Conservation (phyloP, 2,329 filamentous ascomycete species). For the Curvularia lunata region DNA sequence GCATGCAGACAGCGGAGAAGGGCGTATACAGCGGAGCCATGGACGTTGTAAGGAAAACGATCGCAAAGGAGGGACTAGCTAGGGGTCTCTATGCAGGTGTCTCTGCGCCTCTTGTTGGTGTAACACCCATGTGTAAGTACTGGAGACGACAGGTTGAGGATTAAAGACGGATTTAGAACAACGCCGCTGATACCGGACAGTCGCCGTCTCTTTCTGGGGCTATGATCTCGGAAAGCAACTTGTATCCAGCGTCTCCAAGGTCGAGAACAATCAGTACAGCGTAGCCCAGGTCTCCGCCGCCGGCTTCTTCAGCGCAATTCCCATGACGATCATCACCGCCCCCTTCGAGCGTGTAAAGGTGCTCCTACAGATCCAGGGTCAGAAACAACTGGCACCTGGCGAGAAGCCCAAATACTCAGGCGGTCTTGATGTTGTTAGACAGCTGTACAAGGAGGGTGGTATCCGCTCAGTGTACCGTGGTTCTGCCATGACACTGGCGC, state of each 20-base stretch:
- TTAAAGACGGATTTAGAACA: not conserved
- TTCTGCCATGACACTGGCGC: constrained; percentile 85
- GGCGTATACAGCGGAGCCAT: constrained; percentile 90
- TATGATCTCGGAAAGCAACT: constrained; percentile 95
- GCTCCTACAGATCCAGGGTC: constrained; percentile 95
- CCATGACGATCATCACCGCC: constrained; percentile 97
- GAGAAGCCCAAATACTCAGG: constrained; percentile 92
- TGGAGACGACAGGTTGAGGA: not conserved
- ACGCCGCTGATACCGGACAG: constrained; percentile 44
- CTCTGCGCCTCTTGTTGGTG: constrained; percentile 89
- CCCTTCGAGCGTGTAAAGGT: constrained; percentile 99
- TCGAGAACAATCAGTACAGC: constrained; percentile 72
- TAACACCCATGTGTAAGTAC: constrained; percentile 96
- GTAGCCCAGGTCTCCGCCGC: constrained; percentile 89
- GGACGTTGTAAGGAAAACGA: constrained; percentile 87
- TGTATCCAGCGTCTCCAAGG: constrained; percentile 71
- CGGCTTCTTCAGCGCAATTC: constrained; percentile 92
- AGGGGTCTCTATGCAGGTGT: constrained; percentile 94
- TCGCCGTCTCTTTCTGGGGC: constrained; percentile 75
- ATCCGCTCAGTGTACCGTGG: constrained; percentile 92
- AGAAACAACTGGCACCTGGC: constrained; percentile 81
- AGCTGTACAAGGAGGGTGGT: constrained; percentile 91
- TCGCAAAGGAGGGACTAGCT: constrained; percentile 82
- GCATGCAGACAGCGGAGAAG: constrained; percentile 92
- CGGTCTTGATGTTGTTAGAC: constrained; percentile 86